A percentile compares a stretch with the other conserved stretches of the same genome.
These are phyloP conservation scores for Aspergillus sp. DNA, from an alignment of 2,329 filamentous ascomycete genomes.

Conservation along the genomic window DNA sequence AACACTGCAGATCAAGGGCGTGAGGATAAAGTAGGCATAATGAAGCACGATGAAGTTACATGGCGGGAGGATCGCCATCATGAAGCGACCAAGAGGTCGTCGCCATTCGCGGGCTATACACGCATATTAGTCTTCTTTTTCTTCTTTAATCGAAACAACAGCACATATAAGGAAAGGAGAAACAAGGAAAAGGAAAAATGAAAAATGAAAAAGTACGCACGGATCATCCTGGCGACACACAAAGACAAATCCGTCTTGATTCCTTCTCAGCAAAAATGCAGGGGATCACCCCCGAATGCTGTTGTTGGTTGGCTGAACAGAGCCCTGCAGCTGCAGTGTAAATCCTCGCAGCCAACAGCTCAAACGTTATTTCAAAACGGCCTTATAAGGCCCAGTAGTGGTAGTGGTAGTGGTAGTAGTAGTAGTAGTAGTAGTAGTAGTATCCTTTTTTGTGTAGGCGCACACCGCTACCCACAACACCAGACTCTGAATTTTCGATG, in stretches of 20 bases:
- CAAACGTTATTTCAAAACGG: not conserved
- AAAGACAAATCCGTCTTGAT: not conserved
- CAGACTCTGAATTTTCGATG: constrained; percentile 10
- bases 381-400: too few relatives aligned
- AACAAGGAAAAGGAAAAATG: not conserved
- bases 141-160: not conserved
- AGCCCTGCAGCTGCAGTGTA: not conserved
- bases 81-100: constrained; percentile 14
- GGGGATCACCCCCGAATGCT: not conserved
- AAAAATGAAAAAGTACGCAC: not conserved
- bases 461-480: constrained; percentile 14
- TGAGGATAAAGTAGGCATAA: constrained; percentile 59
- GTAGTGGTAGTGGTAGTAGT: too few relatives aligned
- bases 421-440: too few relatives aligned
- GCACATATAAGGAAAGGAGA: not conserved
- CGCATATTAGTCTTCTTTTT: not conserved
- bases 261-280: not conserved
- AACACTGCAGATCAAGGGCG: constrained; percentile 49
- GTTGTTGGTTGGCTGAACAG: not conserved
- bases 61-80: constrained; percentile 25
- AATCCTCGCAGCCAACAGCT: not conserved
- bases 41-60: constrained; percentile 60
- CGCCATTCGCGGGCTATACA: constrained; percentile 15
- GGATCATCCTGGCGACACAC: not conserved
- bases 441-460: constrained; percentile 1